Evolutionary conservation across 1,284 basidiomycete species (phyloP), one percentile per base, ranked within the genome.

Genomic region (Puccinia coronata): DNA sequence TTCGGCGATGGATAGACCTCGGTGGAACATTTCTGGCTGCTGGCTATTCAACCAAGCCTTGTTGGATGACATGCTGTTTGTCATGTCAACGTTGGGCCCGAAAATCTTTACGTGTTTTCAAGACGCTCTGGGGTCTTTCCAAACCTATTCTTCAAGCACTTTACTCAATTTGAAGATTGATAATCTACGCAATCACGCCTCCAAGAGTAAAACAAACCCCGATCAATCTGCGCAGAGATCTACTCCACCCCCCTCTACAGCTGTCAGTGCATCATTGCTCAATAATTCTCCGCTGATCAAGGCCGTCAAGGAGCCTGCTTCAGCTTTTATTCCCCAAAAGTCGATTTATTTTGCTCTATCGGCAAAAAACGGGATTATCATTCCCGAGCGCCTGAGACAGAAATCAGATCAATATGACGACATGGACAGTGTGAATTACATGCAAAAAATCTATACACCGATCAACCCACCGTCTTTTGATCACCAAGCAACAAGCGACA

Each of bases 301-400:
- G 65, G 83, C 83, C 49, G 74, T 83, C 39, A 82, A 82, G 43
- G 83, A 83, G 28, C 65, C 76, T 25, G 83, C 82, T 18, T 74
- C 76, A 18, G 77, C 75, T 28, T 72, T 83, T 81, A 80, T 83
- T 39, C 83, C 83, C 18, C 81, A 83, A 59, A 71, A 80, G 51
- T 78, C 76, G 23, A 80, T 83, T n/a, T 82, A 82, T 61, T 83
- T 83, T 80, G 75, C 83, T 43, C 75, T 83, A 25, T 82, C 82
- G 20, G 73, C 83, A 16, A 47, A 78, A 53, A 83, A 83, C 47
- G 72, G 81, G 11, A 73, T 83, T 43, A 57, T 65, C 43, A 23
- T 59, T 25, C 79, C 69, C 3, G 81, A n/a, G 47, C 75, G 39
- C 43, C 70, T 82, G 57, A 79, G 76, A 25, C 23, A 69, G 36